Conservation (phyloP, 108 stramenopile species). For the Discostella stelligeroides region DNA sequence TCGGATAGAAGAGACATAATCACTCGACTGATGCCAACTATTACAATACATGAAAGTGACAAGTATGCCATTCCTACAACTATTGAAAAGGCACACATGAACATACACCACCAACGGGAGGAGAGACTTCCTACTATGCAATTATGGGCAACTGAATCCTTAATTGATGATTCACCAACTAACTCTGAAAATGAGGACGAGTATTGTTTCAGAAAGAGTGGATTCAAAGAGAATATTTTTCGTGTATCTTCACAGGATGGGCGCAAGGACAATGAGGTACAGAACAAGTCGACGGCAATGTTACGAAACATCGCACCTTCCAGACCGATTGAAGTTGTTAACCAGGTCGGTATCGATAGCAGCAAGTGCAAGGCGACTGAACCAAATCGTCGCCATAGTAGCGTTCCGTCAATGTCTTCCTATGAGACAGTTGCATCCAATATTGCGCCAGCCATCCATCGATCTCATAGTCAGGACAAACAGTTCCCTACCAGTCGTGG, state of each 20-base stretch:
- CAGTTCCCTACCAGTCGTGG: not conserved
- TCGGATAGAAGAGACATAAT: conserved; percentile 18
- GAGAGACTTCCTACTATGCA: conserved; percentile 7
- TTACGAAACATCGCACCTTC: conserved; percentile 5
- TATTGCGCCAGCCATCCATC: not conserved
- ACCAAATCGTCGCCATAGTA: conserved; percentile 3
- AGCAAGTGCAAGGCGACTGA: not conserved
- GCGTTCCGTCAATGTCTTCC: not conserved
- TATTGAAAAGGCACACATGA: conserved; percentile 5
- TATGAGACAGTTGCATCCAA: not conserved
- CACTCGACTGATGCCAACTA: conserved; percentile 15
- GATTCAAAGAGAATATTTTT: not conserved
- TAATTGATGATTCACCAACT: conserved; percentile 4
- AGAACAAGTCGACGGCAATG: conserved; percentile 4
- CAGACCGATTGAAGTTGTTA: not conserved
- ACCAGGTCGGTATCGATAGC: not conserved
- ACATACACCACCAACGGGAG: not conserved
- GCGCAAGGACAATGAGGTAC: not conserved
- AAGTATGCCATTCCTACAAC: conserved; percentile 16
- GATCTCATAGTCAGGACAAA: not conserved
- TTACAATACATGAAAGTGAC: conserved; percentile 12
- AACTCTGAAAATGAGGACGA: conserved; percentile 11
- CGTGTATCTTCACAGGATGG: conserved; percentile 1
- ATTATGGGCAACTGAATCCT: conserved; percentile 11
- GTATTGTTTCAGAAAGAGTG: not conserved